Conservation (phyloP, 805 yeast species). For the Scheffersomyces coipomensis region DNA sequence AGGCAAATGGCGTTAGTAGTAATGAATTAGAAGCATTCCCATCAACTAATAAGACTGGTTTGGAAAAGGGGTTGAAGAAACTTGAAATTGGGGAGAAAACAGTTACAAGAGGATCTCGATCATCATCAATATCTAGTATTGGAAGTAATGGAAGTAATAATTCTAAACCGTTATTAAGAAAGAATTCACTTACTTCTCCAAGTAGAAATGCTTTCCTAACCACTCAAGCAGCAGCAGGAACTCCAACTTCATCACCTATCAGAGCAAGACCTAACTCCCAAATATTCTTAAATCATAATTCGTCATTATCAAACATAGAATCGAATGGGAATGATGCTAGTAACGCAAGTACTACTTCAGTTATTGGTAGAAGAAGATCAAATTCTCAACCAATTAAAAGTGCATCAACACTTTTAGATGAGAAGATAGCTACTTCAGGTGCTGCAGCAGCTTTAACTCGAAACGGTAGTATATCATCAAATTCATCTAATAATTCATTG, state of each 20-base stretch:
- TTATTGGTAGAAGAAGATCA: conserved; percentile 26
- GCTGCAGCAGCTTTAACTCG: conserved; percentile 32
- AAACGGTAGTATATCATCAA: conserved; percentile 6
- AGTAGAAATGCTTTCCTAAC: conserved; percentile 12
- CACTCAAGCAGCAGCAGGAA: neutral
- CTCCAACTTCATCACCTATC: conserved; percentile 1
- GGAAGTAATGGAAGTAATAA: conserved; percentile 13
- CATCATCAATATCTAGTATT: conserved; percentile 26
- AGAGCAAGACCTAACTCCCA: conserved; percentile 23
- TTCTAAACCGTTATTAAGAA: conserved; percentile 11
- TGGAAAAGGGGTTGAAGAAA: conserved; percentile 12
- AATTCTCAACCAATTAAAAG: conserved; percentile 31
- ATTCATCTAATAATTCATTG: conserved; percentile 4
- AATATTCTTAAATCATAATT: conserved; percentile 20
- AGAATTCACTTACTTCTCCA: conserved; percentile 16
- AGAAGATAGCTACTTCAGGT: conserved; percentile 22
- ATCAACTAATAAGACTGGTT: neutral
- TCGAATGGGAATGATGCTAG: neutral
- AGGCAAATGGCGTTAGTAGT: neutral
- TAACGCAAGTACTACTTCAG: neutral
- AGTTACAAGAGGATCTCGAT: conserved; percentile 18
- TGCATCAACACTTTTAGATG: neutral
- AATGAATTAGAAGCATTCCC: conserved; percentile 8
- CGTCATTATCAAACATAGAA: conserved; percentile 9
- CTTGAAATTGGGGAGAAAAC: conserved; percentile 12